Evolutionary conservation across 495 filamentous ascomycete genomes (phyloP).

Genomic region (Neohortaea acidophila): DNA sequence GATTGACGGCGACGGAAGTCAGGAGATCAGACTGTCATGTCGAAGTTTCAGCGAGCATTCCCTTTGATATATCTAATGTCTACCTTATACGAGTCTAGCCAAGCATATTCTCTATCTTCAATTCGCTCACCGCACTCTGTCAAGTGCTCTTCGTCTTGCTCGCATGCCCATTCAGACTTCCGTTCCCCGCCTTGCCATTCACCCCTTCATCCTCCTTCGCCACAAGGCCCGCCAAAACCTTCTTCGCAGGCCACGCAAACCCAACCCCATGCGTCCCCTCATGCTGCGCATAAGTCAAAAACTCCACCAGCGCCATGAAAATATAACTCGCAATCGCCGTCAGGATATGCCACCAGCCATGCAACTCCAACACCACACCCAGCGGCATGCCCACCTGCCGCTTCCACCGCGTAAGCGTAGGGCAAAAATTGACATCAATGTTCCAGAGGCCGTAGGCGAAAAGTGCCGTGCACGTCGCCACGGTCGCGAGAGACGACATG

Average conservation of each 20-base stretch:
- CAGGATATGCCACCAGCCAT: constrained; percentile 47
- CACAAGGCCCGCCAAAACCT: not conserved
- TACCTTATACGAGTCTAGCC: too few relatives aligned
- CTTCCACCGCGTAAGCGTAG: constrained; percentile 25
- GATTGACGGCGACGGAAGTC: too few relatives aligned
- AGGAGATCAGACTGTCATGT: too few relatives aligned
- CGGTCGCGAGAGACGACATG: constrained; percentile 1
- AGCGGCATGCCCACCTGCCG: constrained; percentile 34
- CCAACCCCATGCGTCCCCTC: constrained; percentile 1
- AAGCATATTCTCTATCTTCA: too few relatives aligned
- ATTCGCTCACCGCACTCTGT: too few relatives aligned
- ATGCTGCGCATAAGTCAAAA: constrained; percentile 9
- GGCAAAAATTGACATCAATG: constrained; percentile 33
- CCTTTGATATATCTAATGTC: too few relatives aligned
- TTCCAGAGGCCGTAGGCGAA: constrained; percentile 36
- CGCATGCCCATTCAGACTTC: not conserved
- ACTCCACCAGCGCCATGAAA: constrained; percentile 23
- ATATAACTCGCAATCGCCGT: constrained; percentile 35
- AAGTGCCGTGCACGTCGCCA: constrained; percentile 3
- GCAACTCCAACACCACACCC: constrained; percentile 39
- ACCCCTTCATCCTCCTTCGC: too few relatives aligned
- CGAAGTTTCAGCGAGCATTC: too few relatives aligned
- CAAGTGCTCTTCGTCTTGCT: too few relatives aligned
- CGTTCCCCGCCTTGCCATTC: not conserved
- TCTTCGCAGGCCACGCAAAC: constrained; percentile 6